Evolutionary conservation across 78 protist species (phyloP).

Genomic region (Bodo saltans): DNA sequence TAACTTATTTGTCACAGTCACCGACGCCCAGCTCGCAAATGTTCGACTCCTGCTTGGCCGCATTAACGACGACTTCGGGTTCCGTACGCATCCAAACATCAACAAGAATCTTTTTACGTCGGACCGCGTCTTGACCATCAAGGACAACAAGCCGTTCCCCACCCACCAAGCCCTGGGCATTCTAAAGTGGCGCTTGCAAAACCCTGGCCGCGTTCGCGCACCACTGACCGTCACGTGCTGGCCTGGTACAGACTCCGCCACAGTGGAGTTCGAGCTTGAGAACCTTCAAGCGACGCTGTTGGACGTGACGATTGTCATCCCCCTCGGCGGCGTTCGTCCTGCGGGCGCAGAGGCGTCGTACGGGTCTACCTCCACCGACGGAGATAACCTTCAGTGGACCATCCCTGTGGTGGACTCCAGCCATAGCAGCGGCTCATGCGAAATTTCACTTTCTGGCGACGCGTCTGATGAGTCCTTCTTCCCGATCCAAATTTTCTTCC

Average conservation of each 20-base stretch:
- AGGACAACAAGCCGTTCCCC: conserved; percentile 48
- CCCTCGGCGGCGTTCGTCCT: not conserved
- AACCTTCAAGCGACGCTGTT: not conserved
- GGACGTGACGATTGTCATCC: not conserved
- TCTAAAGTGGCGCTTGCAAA: conserved; percentile 48
- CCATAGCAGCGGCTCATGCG: not conserved
- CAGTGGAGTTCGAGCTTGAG: conserved; percentile 44
- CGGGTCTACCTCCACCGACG: not conserved
- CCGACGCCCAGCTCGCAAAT: conserved; percentile 18
- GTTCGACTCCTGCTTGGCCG: not conserved
- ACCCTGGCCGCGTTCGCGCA: not conserved
- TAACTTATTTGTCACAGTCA: conserved; percentile 31
- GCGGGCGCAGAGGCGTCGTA: not conserved
- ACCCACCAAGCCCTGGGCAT: conserved; percentile 28
- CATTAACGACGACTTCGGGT: conserved; percentile 18
- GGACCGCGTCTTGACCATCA: conserved; percentile 16
- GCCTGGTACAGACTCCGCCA: conserved; percentile 46
- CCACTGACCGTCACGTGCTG: conserved; percentile 58
- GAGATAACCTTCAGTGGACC: not conserved
- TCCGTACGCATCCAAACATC: conserved; percentile 64
- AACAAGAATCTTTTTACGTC: conserved; percentile 30
- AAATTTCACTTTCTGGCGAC: not conserved
- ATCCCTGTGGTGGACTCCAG: not conserved
- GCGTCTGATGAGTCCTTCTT: not conserved
- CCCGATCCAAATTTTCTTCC: not conserved